Evolutionary conservation across 495 filamentous ascomycete genomes (phyloP).

Genomic region (Penicillium coprophilum): DNA sequence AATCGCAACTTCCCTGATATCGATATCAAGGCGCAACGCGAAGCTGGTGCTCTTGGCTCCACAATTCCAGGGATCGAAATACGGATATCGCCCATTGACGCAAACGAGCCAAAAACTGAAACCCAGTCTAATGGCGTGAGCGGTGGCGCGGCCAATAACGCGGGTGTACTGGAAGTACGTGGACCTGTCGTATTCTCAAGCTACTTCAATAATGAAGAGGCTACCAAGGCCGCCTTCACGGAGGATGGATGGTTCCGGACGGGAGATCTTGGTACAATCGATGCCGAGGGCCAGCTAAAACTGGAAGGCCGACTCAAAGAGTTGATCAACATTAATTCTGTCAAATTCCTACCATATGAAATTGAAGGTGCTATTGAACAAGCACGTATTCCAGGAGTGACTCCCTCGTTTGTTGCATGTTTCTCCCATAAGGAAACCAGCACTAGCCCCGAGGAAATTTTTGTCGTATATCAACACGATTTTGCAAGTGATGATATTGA

Average conservation of each 20-base stretch:
- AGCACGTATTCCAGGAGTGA: constrained; percentile 27
- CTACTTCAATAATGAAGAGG: constrained; percentile 68
- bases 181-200: constrained; percentile 70
- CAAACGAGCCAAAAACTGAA: background rate
- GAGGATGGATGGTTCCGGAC: constrained; percentile 79
- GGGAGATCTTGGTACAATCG: constrained; percentile 66
- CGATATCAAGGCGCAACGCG: constrained; percentile 26
- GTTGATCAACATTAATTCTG: constrained; percentile 52
- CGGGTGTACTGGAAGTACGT: constrained; percentile 25
- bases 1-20: constrained; percentile 34
- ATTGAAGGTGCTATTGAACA: constrained; percentile 45
- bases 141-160: constrained; percentile 6
- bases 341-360: constrained; percentile 38
- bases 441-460: constrained; percentile 22
- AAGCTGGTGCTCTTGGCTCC: constrained; percentile 37
- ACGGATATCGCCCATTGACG: background rate
- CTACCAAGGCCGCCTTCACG: constrained; percentile 64
- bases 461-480: background rate
- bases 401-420: constrained; percentile 20
- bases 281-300: constrained; percentile 53
- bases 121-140: too few relatives aligned
- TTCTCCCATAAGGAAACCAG: constrained; percentile 29
- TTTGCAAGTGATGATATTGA: background rate
- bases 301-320: constrained; percentile 57
- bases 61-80: constrained; percentile 6